A percentile compares a stretch with the other conserved stretches of the same genome.
Evolutionary conservation across 805 yeast genomes (phyloP).

Genomic region (Candida koratica): DNA sequence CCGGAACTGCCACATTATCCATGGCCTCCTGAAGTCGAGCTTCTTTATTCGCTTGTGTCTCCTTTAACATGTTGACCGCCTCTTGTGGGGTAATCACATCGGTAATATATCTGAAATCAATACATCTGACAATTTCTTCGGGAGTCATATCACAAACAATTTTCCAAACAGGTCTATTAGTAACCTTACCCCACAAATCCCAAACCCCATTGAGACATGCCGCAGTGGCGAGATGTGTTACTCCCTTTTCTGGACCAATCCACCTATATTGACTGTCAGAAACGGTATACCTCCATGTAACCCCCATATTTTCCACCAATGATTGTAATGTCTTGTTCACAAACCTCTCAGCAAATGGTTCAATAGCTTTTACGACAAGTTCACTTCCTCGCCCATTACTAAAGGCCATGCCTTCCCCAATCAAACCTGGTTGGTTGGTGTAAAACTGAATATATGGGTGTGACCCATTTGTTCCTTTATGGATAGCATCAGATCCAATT

Average conservation of each 20-base stretch:
- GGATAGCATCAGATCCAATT: conserved; percentile 43
- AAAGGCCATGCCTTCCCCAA: conserved; percentile 42
- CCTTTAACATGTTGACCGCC: conserved; percentile 29
- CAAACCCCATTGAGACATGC: conserved; percentile 40
- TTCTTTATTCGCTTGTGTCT: conserved; percentile 27
- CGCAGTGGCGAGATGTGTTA: conserved; percentile 39
- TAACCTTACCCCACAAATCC: conserved; percentile 41
- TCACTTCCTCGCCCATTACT: conserved; percentile 17
- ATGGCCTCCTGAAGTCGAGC: conserved; percentile 19
- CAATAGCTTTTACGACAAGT: conserved; percentile 23
- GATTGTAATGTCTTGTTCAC: conserved; percentile 28
- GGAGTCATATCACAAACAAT: conserved; percentile 40
- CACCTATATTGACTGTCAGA: conserved; percentile 40
- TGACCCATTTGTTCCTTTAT: conserved; percentile 37
- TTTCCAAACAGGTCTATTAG: conserved; percentile 39
- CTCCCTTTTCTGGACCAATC: conserved; percentile 45
- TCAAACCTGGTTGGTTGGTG: conserved; percentile 21
- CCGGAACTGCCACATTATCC: conserved; percentile 36
- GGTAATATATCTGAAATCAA: conserved; percentile 41
- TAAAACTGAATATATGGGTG: conserved; percentile 34
- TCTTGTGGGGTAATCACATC: conserved; percentile 43
- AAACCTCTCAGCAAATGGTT: conserved; percentile 33
- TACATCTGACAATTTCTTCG: conserved; percentile 36
- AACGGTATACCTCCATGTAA: conserved; percentile 38
- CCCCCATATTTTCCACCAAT: conserved; percentile 35